These are phyloP conservation scores for Malus domestica DNA, from an alignment of 306 rosid genomes.

Conservation along the genomic window ASM211411v1 NC_041803.1:39908501-39909000, in stretches of 20 bases:
- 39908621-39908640: conserved; percentile 81
- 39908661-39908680: conserved; percentile 65
- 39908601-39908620: not conserved
- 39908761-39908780: not conserved
- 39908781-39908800: not conserved
- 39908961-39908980: not conserved
- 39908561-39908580: not conserved
- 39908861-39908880: not conserved
- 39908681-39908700: conserved; percentile 45
- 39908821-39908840: not conserved
- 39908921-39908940: not conserved
- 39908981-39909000: not conserved
- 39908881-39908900: not conserved
- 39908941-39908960: not conserved
- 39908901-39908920: not conserved
- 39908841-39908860: not conserved
- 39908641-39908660: conserved; percentile 74
- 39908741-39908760: not conserved
- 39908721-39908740: not conserved
- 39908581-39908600: not conserved
- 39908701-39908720: not conserved
- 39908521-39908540: not conserved
- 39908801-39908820: not conserved
- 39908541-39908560: accelerated
- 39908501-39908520: not conserved